Evolutionary conservation across 306 rosid genomes (phyloP), one percentile per base, ranked within the genome.

Genomic region (Lathyrus sativus): DNA sequence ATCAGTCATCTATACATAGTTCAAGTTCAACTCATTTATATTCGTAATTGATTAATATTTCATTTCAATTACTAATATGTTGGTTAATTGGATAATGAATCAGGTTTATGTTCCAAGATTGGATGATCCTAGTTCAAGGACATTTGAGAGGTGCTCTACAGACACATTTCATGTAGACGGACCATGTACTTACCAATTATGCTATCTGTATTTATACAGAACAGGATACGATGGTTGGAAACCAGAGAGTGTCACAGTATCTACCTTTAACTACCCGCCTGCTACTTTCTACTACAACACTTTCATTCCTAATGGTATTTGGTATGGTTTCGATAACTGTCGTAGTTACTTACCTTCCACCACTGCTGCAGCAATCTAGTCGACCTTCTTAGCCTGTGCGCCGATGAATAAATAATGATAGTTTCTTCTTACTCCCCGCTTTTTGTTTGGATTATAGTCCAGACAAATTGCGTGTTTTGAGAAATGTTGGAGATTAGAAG

Each of bases 181-280:
- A 5, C 96, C 95, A 11, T 92, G 98, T 76, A 78, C 91, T 0
- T 78, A 85, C 61, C 81, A 77, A 72, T 46, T 85, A 59, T 92
- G 98, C 65, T 82, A 79, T 13, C 74, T 92, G 28, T 87, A 87
- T 42, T 53, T 92, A 28, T 87, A 92, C 84, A 79, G 95, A 69
- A 81, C 33, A 2, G 92, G 98, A 35, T 81, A 75, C 74, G 98
- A 92, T 67, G 98, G 98, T 12, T 92, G 98, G 98, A 74, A 54
- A 19, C 89, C 86, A 11, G 86, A 92, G 60, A 70, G 65, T 41
- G 95, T 92, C 48, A 81, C 88, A 43, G 82, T 89, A 28, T 73
- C 35, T 37, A 81, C 89, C 2, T 62, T 75, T 43, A 3, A 65
- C 74, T 70, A 70, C 3, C 75, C 10, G 26, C 70, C 98, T 2